These are phyloP conservation scores for Spathaspora boniae DNA, from an alignment of 805 yeast genomes.

Conservation along the genomic window DNA sequence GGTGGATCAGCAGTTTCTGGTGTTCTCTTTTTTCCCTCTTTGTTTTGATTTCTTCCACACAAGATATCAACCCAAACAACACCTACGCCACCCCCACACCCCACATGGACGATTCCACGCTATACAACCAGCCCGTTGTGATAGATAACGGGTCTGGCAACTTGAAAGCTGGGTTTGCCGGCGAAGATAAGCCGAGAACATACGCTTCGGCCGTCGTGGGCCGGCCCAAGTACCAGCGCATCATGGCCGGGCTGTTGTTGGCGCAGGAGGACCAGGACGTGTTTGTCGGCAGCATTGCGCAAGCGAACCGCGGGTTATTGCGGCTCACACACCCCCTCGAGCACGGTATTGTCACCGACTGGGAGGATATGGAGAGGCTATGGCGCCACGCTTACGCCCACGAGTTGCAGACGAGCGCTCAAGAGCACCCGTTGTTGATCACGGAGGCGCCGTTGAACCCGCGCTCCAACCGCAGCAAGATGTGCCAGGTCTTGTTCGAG, in stretches of 20 bases:
- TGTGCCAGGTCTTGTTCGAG: conserved; percentile 68
- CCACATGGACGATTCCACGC: conserved; percentile 12
- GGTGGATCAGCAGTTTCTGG: background rate
- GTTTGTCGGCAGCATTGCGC: conserved; percentile 76
- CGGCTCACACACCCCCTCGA: conserved; percentile 67
- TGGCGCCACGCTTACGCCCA: conserved; percentile 69
- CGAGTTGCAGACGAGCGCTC: conserved; percentile 54
- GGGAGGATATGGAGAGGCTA: conserved; percentile 82
- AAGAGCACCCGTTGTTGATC: conserved; percentile 82
- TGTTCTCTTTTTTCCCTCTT: conserved; percentile 5
- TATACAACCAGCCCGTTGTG: conserved; percentile 45
- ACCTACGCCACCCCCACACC: conserved; percentile 1
- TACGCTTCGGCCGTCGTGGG: conserved; percentile 70
- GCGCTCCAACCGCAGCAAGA: conserved; percentile 50
- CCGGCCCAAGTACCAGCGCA: conserved; percentile 75
- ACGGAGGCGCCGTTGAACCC: conserved; percentile 92
- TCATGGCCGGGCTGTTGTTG: conserved; percentile 58
- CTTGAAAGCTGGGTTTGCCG: conserved; percentile 88
- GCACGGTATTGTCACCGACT: conserved; percentile 75
- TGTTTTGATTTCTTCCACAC: background rate
- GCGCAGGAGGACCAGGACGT: conserved; percentile 48
- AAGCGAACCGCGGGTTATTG: conserved; percentile 72
- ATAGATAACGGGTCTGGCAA: conserved; percentile 71
- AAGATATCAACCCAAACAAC: background rate
- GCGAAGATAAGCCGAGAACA: conserved; percentile 76